Evolutionary conservation across 352 stramenopile species (phyloP), one percentile per base, ranked within the genome.

Genomic region (Phytophthora podocarpi): DNA sequence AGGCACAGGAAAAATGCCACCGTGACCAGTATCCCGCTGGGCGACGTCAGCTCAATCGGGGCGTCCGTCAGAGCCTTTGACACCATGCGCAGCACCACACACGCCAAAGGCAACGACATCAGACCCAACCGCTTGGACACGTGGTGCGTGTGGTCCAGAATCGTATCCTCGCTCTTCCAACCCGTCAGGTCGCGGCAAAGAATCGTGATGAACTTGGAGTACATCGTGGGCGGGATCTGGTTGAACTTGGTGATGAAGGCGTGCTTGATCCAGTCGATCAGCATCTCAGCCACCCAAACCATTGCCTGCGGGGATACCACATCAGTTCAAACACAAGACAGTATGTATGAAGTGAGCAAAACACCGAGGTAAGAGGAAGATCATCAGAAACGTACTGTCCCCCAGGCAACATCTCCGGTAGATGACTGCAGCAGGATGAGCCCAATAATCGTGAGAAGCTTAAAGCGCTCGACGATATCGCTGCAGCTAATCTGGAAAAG

Each of bases 211-310:
- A 98, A 99, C 67, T 99, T 97, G 48, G 84, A 90, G 72, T 99
- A 99, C 24, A 98, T 84, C 3, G 67, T 80, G 28, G 95, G 93
- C 30, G 95, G 83, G 40, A 99, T 94, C 37, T 94, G 86, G 70
- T 99, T 99, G 77, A 99, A 99, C 62, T 99, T 99, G 45, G 94
- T 98, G 63, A 99, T 99, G 75, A 99, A 99, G 4, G 91, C 93
- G 73, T 99, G 97, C 76, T 99, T 99, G 54, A 99, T 91, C 94
- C 95, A 99, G 78, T 99, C 97, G 49, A 97, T 96, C 47, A 99
- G 61, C 67, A 98, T 90, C 74, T 99, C 96, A 11, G 90, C 87
- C 9, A 88, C 62, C 57, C 97, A 89, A 21, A 99, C 93, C 74
- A 98, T 90, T 1, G 80, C 76, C 81, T 90, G 39, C 12, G 9